Conservation (phyloP, 345 rosid species). For the Garcia nutans region DNA sequence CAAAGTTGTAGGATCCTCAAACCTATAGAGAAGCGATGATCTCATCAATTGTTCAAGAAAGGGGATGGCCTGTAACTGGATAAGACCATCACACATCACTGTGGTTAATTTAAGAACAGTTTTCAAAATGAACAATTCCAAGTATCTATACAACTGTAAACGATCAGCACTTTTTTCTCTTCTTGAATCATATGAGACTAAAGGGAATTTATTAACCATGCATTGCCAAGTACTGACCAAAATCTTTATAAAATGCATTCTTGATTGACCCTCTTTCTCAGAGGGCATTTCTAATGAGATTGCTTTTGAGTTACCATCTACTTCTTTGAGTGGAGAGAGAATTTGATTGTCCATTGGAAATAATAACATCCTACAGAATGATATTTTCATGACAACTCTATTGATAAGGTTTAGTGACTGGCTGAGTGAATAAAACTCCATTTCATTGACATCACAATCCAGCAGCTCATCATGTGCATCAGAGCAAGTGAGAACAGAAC, state of each 20-base stretch:
- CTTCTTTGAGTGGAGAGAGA: slow-evolving; percentile 30
- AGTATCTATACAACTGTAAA: slow-evolving; percentile 50
- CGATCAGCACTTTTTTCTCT: slow-evolving; percentile 31
- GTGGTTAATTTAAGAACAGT: slow-evolving; percentile 47
- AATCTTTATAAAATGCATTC: slow-evolving; percentile 47
- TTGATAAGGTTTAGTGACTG: slow-evolving; percentile 53
- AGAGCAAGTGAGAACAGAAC: slow-evolving; percentile 44
- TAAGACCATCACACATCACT: slow-evolving; percentile 52
- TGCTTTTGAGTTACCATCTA: slow-evolving; percentile 30
- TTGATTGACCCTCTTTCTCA: slow-evolving; percentile 35
- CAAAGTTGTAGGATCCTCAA: slow-evolving; percentile 67
- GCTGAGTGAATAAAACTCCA: slow-evolving; percentile 42
- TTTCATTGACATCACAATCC: slow-evolving; percentile 47
- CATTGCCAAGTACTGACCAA: slow-evolving; percentile 64
- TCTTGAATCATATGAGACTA: slow-evolving; percentile 26
- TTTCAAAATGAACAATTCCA: slow-evolving; percentile 70
- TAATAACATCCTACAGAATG: slow-evolving; percentile 52
- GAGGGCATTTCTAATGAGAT: slow-evolving; percentile 30
- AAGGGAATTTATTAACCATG: slow-evolving; percentile 54
- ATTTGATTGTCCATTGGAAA: slow-evolving; percentile 46
- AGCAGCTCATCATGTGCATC: slow-evolving; percentile 46
- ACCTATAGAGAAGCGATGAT: slow-evolving; percentile 67
- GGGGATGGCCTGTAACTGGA: slow-evolving; percentile 54
- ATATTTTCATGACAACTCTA: slow-evolving; percentile 58
- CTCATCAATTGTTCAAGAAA: slow-evolving; percentile 67